Evolutionary conservation across 805 yeast genomes (phyloP).

Genomic region (Kregervanrija pseudodelftensis): DNA sequence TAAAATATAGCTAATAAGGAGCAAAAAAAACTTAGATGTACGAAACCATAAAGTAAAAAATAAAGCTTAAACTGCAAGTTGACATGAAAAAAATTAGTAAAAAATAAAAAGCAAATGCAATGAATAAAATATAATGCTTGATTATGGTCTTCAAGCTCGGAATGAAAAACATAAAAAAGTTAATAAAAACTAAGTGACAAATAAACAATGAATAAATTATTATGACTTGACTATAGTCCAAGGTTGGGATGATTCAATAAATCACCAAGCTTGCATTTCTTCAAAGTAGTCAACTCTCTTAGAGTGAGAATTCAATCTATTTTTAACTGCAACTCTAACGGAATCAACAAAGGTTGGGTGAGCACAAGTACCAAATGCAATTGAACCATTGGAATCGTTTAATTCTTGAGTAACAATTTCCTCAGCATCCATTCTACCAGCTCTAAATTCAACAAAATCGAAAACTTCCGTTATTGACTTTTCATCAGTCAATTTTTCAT

Average conservation of each 20-base stretch:
- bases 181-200: no score
- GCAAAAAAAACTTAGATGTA: no score
- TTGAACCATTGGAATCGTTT: slow-evolving; percentile 29
- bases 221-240: no score
- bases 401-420: slow-evolving; percentile 32
- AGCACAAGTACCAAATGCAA: slow-evolving; percentile 45
- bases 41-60: no score
- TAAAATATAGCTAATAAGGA: no score
- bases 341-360: slow-evolving; percentile 35
- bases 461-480: slow-evolving; percentile 11
- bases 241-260: not conserved
- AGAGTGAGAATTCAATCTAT: slow-evolving; percentile 7
- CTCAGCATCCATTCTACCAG: slow-evolving; percentile 36
- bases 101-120: no score
- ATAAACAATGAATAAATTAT: no score
- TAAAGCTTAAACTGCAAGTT: no score
- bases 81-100: no score
- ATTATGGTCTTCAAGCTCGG: no score
- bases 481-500: not conserved
- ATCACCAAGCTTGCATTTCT: slow-evolving; percentile 30
- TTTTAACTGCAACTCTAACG: slow-evolving; percentile 19
- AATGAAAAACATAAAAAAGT: no score
- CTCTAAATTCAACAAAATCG: slow-evolving; percentile 34
- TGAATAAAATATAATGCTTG: no score
- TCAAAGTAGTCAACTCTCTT: slow-evolving; percentile 27